A percentile compares a stretch with the other conserved stretches of the same genome.
These are phyloP conservation scores for Saccharomyces paradoxus DNA, from an alignment of 805 yeast genomes.

Conservation along the genomic window DNA sequence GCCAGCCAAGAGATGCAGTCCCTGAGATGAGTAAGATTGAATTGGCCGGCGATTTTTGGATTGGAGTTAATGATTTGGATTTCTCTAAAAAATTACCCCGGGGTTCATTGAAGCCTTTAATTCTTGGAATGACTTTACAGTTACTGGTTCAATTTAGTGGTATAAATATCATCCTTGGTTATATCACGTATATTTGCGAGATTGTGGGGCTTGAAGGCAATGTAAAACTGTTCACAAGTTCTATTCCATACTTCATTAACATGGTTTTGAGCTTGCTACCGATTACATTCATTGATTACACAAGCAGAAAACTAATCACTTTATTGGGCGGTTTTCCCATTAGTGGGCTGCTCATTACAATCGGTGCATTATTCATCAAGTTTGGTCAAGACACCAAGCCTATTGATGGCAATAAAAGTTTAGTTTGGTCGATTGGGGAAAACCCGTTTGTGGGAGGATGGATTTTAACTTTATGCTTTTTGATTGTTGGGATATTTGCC, in stretches of 20 bases:
- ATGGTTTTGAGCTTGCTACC: slow-evolving; percentile 39
- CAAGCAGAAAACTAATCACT: slow-evolving; percentile 41
- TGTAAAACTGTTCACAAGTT: slow-evolving; percentile 29
- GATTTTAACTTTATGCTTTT: slow-evolving; percentile 37
- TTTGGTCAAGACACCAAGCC: slow-evolving; percentile 32
- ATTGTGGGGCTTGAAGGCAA: slow-evolving; percentile 38
- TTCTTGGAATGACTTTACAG: slow-evolving; percentile 33
- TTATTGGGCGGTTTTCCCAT: slow-evolving; percentile 37
- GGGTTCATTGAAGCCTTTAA: background rate
- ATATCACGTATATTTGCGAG: slow-evolving; percentile 39
- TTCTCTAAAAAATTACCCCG: background rate
- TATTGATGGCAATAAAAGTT: slow-evolving; percentile 28
- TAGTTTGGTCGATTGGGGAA: slow-evolving; percentile 33
- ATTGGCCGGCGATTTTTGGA: background rate
- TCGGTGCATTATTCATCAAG: slow-evolving; percentile 32
- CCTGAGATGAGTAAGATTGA: background rate
- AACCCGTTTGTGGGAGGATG: slow-evolving; percentile 34
- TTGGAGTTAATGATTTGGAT: background rate
- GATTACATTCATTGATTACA: slow-evolving; percentile 34
- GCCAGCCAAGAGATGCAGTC: background rate
- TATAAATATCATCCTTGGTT: slow-evolving; percentile 37
- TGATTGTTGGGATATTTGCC: slow-evolving; percentile 40
- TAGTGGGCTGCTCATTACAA: slow-evolving; percentile 29
- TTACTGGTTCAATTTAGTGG: slow-evolving; percentile 40
- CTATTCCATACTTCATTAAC: slow-evolving; percentile 35